Percentiles rank a stretch among this genome's conserved stretches.
Conservation (phyloP, 148 eudicot species). For the Polygonum aviculare region DNA sequence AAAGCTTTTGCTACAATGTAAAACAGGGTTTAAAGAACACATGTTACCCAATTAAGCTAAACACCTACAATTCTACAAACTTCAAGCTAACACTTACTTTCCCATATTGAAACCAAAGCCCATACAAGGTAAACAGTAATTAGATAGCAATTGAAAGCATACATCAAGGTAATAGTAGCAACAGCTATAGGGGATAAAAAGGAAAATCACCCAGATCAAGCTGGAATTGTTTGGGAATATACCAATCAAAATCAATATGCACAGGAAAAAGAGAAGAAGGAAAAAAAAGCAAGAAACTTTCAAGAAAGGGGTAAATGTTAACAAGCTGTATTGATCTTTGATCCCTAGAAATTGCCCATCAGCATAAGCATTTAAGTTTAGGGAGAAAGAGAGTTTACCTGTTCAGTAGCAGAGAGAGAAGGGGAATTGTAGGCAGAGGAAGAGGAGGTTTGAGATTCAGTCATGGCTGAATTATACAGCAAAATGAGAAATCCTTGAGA, state of each 20-base stretch:
- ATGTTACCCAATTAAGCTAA: neutral
- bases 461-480: constrained; percentile 16
- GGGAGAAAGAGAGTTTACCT: constrained; percentile 20
- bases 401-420: constrained; percentile 30
- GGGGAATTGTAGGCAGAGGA: constrained; percentile 34
- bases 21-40: neutral
- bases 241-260: neutral
- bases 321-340: neutral
- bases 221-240: neutral
- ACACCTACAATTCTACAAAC: neutral
- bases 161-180: neutral
- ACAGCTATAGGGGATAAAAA: neutral
- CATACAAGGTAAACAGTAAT: neutral
- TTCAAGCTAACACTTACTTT: neutral
- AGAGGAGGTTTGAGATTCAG: constrained; percentile 26
- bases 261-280: neutral
- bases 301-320: neutral
- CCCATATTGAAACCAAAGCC: neutral
- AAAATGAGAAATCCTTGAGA: neutral
- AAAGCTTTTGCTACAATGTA: neutral
- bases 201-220: neutral
- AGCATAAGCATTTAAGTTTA: neutral
- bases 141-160: neutral
- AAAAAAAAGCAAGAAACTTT: neutral
- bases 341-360: neutral